Evolutionary conservation across 2,329 filamentous ascomycete species (phyloP), one percentile per base, ranked within the genome.

Genomic region (Penicillium digitatum): DNA sequence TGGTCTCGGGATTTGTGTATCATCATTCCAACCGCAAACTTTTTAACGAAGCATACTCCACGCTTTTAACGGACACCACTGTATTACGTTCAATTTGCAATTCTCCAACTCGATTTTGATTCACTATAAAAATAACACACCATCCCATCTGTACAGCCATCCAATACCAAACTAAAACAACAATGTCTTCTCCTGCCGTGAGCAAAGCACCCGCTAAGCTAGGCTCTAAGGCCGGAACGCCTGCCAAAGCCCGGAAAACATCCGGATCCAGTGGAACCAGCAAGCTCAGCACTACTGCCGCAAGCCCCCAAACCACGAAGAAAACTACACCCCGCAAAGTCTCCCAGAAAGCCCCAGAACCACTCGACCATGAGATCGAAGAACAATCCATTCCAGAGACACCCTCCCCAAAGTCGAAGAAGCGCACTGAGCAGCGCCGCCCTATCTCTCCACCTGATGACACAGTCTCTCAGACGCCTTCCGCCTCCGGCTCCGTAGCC

Each of bases 341-440:
- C 44, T 60, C 62, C 8, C 54, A 62, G 11, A 66, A 63, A 47
- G 56, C 56, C 9, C 62, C 63, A 20, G 45, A 65, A 34, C 60
- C 58, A 12, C 56, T 62, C 35, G 47, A 61, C 27, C 61, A 66
- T 32, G 59, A 64, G 4, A 26, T 40, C 11, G 54, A 61, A 16
- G 56, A 64, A 20, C 48, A 54, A 27, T 64, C 59, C 1, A 50
- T 62, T n/a, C 64, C 59, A 10, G 59, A 58, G 32, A 64, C 62
- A 0, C 63, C 64, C 2, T 65, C 65, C 3, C 62, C 61, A 11
- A 62, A 65, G 37, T 63, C 58, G 9, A 65, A 60, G 58, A 65
- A 54, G 48, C 62, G 56, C 52, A 26, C 22, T n/a, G 67, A 69
- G 44, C 67, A 69, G 40, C 65, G 67, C 27, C 63, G 62, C 31